A percentile compares a stretch with the other conserved stretches of the same genome.
phyloP scores from a whole-genome alignment of 352 stramenopile genomes.

The Phytophthora brassicae region DNA sequence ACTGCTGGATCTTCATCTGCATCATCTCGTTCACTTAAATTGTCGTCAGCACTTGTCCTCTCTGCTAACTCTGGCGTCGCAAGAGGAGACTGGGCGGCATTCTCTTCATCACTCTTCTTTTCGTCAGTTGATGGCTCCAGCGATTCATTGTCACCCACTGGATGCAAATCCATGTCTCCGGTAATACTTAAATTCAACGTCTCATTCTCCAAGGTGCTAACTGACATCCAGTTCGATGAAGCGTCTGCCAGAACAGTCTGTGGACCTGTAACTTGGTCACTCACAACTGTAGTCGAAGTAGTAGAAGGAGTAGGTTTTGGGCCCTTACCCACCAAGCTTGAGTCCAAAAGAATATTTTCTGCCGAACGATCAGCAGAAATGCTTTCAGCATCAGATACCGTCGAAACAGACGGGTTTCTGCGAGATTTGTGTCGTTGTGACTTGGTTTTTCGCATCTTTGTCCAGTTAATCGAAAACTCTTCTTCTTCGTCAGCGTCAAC shows the following conservation, averaged over 20 bases:
- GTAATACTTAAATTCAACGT: conserved; percentile 6
- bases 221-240: conserved; percentile 32
- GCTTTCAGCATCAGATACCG: conserved; percentile 4
- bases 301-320: neutral
- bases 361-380: neutral
- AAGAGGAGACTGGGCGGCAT: neutral
- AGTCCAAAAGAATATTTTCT: conserved; percentile 4
- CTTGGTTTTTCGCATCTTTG: conserved; percentile 44
- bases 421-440: conserved; percentile 20
- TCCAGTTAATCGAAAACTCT: conserved; percentile 45
- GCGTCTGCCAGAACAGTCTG: conserved; percentile 15
- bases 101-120: conserved; percentile 1
- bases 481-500: conserved; percentile 36
- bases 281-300: too few species aligned
- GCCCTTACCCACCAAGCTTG: neutral
- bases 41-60: neutral
- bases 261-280: neutral
- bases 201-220: conserved; percentile 11
- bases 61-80: neutral
- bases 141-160: conserved; percentile 1
- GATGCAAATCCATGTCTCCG: conserved; percentile 3
- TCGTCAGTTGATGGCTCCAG: neutral
- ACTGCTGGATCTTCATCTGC: neutral
- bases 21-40: conserved; percentile 2
- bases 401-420: neutral